Percentiles rank a stretch among this genome's conserved stretches.
These are phyloP conservation scores for Erigeron canadensis DNA, from an alignment of 129 eudicot genomes.

Conservation along the genomic window DNA sequence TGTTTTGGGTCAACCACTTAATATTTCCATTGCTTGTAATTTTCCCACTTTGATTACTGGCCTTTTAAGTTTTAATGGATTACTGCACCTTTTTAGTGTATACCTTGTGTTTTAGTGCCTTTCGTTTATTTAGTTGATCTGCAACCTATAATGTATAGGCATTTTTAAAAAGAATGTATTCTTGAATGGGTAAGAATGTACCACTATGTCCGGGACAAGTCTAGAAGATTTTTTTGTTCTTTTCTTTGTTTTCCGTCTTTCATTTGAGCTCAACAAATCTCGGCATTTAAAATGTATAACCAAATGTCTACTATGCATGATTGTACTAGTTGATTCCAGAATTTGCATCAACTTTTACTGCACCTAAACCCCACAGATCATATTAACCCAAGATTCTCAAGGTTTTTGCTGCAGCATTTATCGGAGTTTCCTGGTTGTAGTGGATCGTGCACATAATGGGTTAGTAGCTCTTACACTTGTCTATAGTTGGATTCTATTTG, in stretches of 20 bases:
- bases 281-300: not conserved
- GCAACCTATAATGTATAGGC: not conserved
- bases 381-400: not conserved
- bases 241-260: not conserved
- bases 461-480: not conserved
- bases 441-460: not conserved
- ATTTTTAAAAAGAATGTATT: not conserved
- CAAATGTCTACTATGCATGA: not conserved
- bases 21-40: not conserved
- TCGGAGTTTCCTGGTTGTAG: not conserved
- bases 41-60: not conserved
- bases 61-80: not conserved
- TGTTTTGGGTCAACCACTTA: not conserved
- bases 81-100: not conserved
- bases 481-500: not conserved
- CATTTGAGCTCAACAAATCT: not conserved
- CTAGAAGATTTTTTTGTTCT: not conserved
- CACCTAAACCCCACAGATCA: not conserved
- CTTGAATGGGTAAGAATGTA: not conserved
- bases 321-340: not conserved
- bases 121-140: not conserved
- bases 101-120: not conserved
- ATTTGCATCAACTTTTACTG: not conserved
- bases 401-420: not conserved
- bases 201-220: not conserved